phyloP scores from a whole-genome alignment of 2,329 filamentous ascomycete species.

The Colletotrichum aenigma region DNA sequence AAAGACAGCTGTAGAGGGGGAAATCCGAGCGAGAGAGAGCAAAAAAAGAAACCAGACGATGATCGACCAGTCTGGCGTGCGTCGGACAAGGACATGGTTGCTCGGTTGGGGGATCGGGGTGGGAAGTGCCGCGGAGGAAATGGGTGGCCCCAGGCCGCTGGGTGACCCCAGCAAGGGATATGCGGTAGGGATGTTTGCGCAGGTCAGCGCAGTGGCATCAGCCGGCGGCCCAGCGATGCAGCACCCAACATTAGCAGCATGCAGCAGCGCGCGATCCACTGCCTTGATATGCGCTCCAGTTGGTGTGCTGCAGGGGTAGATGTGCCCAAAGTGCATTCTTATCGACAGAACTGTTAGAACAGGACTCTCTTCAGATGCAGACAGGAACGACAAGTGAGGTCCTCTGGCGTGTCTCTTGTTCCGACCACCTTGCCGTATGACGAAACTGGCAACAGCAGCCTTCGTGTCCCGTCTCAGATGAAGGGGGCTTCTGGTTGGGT shows the following conservation, averaged over 20 bases:
- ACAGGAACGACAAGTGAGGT: not conserved
- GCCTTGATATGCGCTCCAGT: not conserved
- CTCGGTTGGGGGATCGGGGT: not conserved
- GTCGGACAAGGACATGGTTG: not conserved
- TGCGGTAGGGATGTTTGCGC: not conserved
- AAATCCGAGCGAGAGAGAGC: not conserved
- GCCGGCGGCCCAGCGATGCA: not conserved
- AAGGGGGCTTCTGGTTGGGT: not conserved
- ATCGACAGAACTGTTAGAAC: not conserved
- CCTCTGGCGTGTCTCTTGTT: constrained; percentile 2
- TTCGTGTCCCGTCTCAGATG: not conserved
- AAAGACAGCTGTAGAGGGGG: not conserved
- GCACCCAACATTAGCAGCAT: not conserved
- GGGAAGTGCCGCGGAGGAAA: not conserved
- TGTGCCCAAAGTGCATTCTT: not conserved
- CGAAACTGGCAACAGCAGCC: not conserved
- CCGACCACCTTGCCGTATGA: not conserved
- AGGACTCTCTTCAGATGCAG: not conserved
- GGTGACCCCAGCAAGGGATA: constrained; percentile 6
- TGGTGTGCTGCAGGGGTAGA: not conserved
- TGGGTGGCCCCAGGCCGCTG: not conserved
- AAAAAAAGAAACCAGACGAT: not conserved
- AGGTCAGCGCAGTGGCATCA: not conserved
- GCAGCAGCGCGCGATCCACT: not conserved
- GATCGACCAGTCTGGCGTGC: constrained; percentile 4